phyloP scores from a whole-genome alignment of 345 rosid species.

The Citrus reticulata region DNA sequence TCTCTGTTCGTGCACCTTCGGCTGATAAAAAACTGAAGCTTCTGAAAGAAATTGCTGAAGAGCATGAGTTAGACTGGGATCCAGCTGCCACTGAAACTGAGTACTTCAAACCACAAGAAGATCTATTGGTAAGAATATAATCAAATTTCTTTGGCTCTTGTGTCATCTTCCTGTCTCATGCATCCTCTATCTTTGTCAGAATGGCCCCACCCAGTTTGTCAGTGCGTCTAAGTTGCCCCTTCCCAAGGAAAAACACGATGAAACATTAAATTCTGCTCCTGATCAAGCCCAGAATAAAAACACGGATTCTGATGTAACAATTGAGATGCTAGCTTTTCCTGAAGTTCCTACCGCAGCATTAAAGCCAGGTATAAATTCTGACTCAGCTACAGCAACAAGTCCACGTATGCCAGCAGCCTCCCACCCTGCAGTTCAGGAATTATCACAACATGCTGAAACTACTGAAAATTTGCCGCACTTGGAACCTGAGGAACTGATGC shows the following conservation, averaged over 20 bases:
- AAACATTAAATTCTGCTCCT: slow-evolving; percentile 29
- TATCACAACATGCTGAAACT: slow-evolving; percentile 22
- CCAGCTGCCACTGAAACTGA: slow-evolving; percentile 81
- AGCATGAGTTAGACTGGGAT: slow-evolving; percentile 92
- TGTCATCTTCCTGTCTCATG: slow-evolving; percentile 22
- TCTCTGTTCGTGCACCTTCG: slow-evolving; percentile 85
- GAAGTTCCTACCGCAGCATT: slow-evolving; percentile 63
- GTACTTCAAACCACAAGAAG: slow-evolving; percentile 78
- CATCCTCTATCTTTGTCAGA: slow-evolving; percentile 37
- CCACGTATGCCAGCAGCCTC: slow-evolving; percentile 18
- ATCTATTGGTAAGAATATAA: slow-evolving; percentile 64
- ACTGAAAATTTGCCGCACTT: slow-evolving; percentile 27
- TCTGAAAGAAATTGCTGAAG: slow-evolving; percentile 94
- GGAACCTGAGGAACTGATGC: slow-evolving; percentile 28
- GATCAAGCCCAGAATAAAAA: slow-evolving; percentile 31
- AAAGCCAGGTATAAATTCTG: slow-evolving; percentile 30
- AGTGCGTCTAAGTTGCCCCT: slow-evolving; percentile 76
- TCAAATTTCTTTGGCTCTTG: not conserved
- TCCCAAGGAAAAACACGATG: slow-evolving; percentile 63
- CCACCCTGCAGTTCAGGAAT: slow-evolving; percentile 26
- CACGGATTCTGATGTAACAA: slow-evolving; percentile 54
- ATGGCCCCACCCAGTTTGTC: slow-evolving; percentile 70
- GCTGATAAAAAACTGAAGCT: slow-evolving; percentile 77
- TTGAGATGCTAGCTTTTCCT: slow-evolving; percentile 61
- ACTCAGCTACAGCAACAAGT: slow-evolving; percentile 38